Evolutionary conservation across 805 yeast genomes (phyloP), one percentile per base, ranked within the genome.

Genomic region (Yarrowia osloensis): DNA sequence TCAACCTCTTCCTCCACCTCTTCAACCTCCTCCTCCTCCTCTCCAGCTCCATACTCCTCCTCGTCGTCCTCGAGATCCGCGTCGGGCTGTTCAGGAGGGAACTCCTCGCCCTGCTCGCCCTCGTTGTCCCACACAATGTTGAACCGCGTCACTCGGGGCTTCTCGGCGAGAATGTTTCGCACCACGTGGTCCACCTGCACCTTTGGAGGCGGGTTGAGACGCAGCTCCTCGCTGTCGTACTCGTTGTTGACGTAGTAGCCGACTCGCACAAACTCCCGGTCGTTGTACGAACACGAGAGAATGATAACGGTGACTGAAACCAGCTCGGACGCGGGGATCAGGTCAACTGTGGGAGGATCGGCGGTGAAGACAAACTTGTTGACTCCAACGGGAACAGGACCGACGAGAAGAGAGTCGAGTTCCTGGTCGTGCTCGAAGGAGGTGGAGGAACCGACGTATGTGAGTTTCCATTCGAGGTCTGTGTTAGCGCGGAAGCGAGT

Each of bases 231-330:
- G 17, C 88, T 82, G 74, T 94, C 98, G 74, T 95, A 95, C 74
- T 95, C 99, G 78, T 95, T 95, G 79, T 95, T 95, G 68, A 95
- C 99, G 74, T 95, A 95, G 79, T 95, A 95, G 0, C 99, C 99
- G 5, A 95, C 99, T 69, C 98, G 82, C 1, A 95, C 99, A 80
- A 95, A 95, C 76, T 95, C 98, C 70, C 94, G 83, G 67, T 90
- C 97, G 59, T 91, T 90, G 74, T 95, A 95, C 0, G 97, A 88
- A 77, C 99, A 95, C 68, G 97, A 90, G 69, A 95, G 81, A 67
- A 95, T 80, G 67, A 95, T 93, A 33, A 95, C 99, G 0, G 99
- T 95, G 47, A 95, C 98, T 69, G 94, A 87, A 15, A 95, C 98
- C 70, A 95, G 82, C 76, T 95, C 99, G 71, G 91, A 88, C 3